Conservation (phyloP, 2,329 filamentous ascomycete genomes). For the Talaromyces islandicus region DNA sequence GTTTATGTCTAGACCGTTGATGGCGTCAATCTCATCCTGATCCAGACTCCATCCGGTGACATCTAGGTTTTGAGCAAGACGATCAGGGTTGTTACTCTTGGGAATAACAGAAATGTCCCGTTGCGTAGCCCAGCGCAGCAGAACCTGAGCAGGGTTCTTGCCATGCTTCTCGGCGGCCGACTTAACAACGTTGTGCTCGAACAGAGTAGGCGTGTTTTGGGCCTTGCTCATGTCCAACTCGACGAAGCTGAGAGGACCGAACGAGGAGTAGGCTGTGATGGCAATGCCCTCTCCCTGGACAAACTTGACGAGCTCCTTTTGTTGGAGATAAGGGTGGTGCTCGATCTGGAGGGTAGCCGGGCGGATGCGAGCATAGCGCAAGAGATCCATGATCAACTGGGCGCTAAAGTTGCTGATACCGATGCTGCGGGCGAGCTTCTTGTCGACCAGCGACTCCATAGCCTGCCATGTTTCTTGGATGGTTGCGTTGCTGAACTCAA, state of each 20-base stretch:
- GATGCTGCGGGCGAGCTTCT: constrained; percentile 65
- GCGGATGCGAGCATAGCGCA: constrained; percentile 68
- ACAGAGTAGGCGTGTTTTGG: constrained; percentile 59
- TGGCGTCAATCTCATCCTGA: constrained; percentile 60
- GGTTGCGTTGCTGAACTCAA: constrained; percentile 61
- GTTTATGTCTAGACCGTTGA: constrained; percentile 58
- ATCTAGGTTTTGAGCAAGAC: constrained; percentile 61
- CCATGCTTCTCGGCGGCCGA: constrained; percentile 61
- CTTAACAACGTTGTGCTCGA: constrained; percentile 63
- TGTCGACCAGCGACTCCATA: constrained; percentile 68
- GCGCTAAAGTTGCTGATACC: constrained; percentile 80
- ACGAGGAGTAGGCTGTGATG: constrained; percentile 78
- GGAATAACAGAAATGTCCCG: constrained; percentile 74
- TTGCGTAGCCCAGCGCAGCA: constrained; percentile 84
- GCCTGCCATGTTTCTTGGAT: constrained; percentile 79
- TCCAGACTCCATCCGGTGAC: constrained; percentile 61
- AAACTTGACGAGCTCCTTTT: constrained; percentile 63
- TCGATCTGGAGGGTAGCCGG: constrained; percentile 81
- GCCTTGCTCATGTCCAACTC: constrained; percentile 70
- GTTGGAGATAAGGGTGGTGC: constrained; percentile 83
- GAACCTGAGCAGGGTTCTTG: constrained; percentile 72
- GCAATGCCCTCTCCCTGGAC: constrained; percentile 64
- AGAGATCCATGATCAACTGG: constrained; percentile 69
- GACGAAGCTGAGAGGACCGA: constrained; percentile 72
- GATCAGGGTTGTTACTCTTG: constrained; percentile 59